Evolutionary conservation across 169 alveolate species (phyloP).

Genomic region (Cyclospora cayetanensis): DNA sequence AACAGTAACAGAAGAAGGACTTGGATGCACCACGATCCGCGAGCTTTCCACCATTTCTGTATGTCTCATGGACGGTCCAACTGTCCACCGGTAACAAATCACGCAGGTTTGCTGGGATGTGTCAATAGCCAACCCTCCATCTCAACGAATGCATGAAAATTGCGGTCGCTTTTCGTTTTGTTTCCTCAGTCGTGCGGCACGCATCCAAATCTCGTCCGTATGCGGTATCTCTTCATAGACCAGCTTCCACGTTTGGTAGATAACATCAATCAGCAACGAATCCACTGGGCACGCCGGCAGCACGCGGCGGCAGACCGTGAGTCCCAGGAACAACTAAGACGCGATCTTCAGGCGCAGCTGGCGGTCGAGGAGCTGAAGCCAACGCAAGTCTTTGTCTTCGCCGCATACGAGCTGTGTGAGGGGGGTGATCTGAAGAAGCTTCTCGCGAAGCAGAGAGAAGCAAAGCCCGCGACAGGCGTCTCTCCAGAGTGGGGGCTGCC

Average conservation of each 20-base stretch:
- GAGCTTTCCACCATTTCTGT: constrained; percentile 88
- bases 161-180: background rate
- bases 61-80: no score
- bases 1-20: constrained; percentile 89
- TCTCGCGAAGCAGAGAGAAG: constrained; percentile 68
- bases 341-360: constrained; percentile 45
- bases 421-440: constrained; percentile 75
- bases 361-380: constrained; percentile 50
- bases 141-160: background rate
- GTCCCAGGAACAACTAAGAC: constrained; percentile 17
- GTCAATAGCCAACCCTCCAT: background rate
- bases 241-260: constrained; percentile 57
- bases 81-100: no score
- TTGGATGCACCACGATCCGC: constrained; percentile 88
- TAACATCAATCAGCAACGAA: constrained; percentile 31
- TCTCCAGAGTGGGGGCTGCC: constrained; percentile 78
- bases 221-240: constrained; percentile 54
- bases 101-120: background rate
- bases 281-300: constrained; percentile 63
- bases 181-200: constrained; percentile 58
- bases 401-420: constrained; percentile 87
- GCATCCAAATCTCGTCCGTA: constrained; percentile 66
- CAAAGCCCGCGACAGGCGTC: background rate
- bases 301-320: constrained; percentile 30
- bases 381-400: constrained; percentile 82